Conservation (phyloP, 495 filamentous ascomycete genomes). For the Astrothelium subdiscretum region DNA sequence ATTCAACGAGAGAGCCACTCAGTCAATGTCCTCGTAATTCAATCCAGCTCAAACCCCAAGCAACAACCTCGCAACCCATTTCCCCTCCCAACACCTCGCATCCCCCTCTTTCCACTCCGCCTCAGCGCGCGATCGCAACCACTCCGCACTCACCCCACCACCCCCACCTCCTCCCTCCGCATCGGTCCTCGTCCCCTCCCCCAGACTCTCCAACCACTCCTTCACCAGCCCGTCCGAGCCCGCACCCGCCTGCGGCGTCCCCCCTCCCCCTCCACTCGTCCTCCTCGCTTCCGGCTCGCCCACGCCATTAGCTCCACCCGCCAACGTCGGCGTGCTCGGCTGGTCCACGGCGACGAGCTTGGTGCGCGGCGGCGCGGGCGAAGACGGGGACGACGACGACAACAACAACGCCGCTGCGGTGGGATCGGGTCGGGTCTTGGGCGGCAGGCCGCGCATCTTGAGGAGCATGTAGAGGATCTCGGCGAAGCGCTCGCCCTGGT, state of each 20-base stretch:
- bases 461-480: constrained; percentile 65
- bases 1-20: too few relatives aligned
- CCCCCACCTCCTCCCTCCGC: background rate
- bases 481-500: constrained; percentile 61
- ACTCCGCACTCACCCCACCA: background rate
- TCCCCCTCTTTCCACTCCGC: background rate
- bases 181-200: background rate
- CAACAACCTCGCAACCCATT: background rate
- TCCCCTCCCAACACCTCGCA: constrained; percentile 1
- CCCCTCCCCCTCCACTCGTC: constrained; percentile 1
- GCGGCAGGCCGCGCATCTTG: constrained; percentile 58
- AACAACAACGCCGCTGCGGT: constrained; percentile 3
- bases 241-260: constrained; percentile 1
- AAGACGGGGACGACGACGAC: background rate
- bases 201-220: constrained; percentile 4
- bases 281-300: constrained; percentile 3
- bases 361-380: background rate
- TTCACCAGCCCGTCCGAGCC: constrained; percentile 2
- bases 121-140: background rate
- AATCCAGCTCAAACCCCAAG: background rate
- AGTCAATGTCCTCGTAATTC: too few relatives aligned
- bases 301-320: too few relatives aligned
- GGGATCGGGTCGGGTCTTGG: constrained; percentile 37
- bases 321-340: constrained; percentile 1
- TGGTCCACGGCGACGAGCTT: background rate